Base-by-base conservation (phyloP, 768 basidiomycete genomes). In the Tulasnella sp. region DNA sequence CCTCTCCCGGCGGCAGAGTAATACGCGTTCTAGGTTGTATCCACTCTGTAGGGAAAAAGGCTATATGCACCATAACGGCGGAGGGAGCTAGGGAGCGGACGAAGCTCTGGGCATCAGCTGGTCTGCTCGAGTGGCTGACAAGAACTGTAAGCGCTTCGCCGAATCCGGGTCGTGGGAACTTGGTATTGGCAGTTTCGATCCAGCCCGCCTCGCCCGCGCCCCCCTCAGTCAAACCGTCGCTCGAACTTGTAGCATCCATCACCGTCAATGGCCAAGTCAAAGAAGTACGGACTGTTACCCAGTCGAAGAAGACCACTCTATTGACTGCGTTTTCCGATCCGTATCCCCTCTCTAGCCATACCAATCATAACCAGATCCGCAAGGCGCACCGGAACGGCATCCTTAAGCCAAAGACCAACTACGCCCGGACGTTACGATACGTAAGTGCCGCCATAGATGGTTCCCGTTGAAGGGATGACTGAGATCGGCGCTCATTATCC, bases 331-430 rank as follows among this genome's bases (percentile, higher is more conserved):
- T 35, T 35, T 35, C 35, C 35, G 35, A 35, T 35, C 16, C 32
- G 51, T 70, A 16, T 69, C 7, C 69, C 70, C 10, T 42, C 79
- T 78, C 80, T 42, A 95, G 93, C 83, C 92, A 95, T 85, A 94
- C 92, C 83, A 94, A 94, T 86, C 96, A 97, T 89, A 98, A 97
- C 89, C 95, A 98, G 88, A 83, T 81, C 82, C 44, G 72, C 20
- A 78, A 80, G 90, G 95, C 97, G 81, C 97, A 99, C 88, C 90
- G 93, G 81, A 99, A 99, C 88, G 97, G 96, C 83, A 97, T 98
- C 88, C 95, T 93, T 87, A 90, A 88, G 85, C 92, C 94, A 75
- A 86, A 88, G 85, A 88, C 89, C 78, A 87, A 89, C 84, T 89
- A 91, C 82, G 89, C 92, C 81, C 89, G 91, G 81, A 96, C 93